Base-by-base conservation (phyloP, 2,329 filamentous ascomycete genomes). In the Colletotrichum viniferum region DNA sequence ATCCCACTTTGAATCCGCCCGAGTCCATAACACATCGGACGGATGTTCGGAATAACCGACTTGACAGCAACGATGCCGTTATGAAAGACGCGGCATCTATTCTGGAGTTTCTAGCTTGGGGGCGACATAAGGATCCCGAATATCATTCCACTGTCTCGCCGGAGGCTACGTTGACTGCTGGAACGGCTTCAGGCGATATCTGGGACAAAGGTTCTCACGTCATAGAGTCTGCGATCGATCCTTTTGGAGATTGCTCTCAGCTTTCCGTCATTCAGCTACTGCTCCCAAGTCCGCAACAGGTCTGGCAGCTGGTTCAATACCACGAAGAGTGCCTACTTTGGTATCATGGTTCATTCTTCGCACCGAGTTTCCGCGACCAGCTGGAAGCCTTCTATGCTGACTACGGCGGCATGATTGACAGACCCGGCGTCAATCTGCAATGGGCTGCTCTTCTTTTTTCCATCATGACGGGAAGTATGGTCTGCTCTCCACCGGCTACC, bases 81-180 rank as follows among this genome's bases (percentile, higher is more conserved):
- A 81, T 79, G 70, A 82, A 81, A 76, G 85, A 87, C 78, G 86
- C 86, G 2, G 86, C 86, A 3, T 87, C 86, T 4, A 85, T 88
- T 4, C 82, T 88, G 0, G 87, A 88, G 70, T 88, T 87, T 61
- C 81, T 88, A 3, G 86, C 87, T 2, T 88, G 87, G 87, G 87
- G 87, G 10, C 83, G 86, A 18, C 81, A 83, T 43, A 88, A 88
- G 77, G 84, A 88, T 30, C 86, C 43, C 10, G 43, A 48, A 21
- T 48, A 48, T 4, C n/a, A 48, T 48, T 48, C 43, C 43, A 48
- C 43, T 21, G 43, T 48, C 18, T 48, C 43, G 10, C n/a, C 43
- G 3, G 43, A 48, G n/a, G 43, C n/a, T 21, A 48, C 43, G 12
- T 48, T 48, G n/a, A 21, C 43, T 18, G 43, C n/a, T 10, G n/a